Percentiles rank a stretch among this genome's conserved stretches.
phyloP scores from a whole-genome alignment of 2,329 filamentous ascomycete genomes.

The Clonostachys rosea region DNA sequence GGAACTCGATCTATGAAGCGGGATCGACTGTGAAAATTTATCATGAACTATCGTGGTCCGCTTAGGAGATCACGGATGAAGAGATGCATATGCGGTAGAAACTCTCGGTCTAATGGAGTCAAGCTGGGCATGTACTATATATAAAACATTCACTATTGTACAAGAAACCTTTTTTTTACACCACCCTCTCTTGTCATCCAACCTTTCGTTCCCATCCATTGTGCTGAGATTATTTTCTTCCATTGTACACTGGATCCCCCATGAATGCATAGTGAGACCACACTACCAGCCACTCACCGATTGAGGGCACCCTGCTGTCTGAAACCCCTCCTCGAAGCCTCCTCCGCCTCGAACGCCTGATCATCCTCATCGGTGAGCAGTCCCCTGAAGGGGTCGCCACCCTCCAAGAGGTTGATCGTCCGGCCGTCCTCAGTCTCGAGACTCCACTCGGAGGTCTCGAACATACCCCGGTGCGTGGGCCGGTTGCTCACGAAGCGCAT shows the following conservation, averaged over 20 bases:
- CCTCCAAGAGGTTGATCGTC: constrained; percentile 70
- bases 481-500: constrained; percentile 80
- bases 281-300: constrained; percentile 10
- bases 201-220: neutral
- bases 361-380: constrained; percentile 37
- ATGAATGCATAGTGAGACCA: too few species aligned
- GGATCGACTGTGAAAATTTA: neutral
- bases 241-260: too few species aligned
- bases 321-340: constrained; percentile 40
- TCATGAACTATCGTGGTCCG: neutral
- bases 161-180: constrained; percentile 3
- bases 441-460: constrained; percentile 89
- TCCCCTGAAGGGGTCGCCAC: constrained; percentile 62
- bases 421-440: constrained; percentile 60
- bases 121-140: constrained; percentile 27
- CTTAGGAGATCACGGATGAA: neutral
- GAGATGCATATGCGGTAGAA: neutral
- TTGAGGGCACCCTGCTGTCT: constrained; percentile 38
- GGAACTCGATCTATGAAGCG: neutral
- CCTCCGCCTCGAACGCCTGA: constrained; percentile 17
- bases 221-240: too few species aligned
- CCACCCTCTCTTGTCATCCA: neutral
- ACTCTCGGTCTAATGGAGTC: neutral
- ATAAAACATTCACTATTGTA: constrained; percentile 10
- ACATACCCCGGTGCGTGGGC: constrained; percentile 55